Percentiles rank a stretch among this genome's conserved stretches.
Conservation (phyloP, 1,284 basidiomycete genomes). For the Puccinia hordei region DNA sequence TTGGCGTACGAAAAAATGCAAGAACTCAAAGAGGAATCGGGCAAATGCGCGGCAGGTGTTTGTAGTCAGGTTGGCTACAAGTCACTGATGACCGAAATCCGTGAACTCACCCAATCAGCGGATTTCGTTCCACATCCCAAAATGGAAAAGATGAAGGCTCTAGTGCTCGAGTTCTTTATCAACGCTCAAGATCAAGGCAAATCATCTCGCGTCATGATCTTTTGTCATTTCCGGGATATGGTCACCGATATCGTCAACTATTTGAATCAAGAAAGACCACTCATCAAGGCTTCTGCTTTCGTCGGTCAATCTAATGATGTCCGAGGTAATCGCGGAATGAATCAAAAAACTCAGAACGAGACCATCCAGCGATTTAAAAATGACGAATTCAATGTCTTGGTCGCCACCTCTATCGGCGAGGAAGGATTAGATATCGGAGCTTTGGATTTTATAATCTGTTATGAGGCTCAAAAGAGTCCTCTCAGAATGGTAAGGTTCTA, state of each 20-base stretch:
- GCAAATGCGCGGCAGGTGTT: constrained; percentile 58
- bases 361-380: constrained; percentile 67
- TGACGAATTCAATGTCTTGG: constrained; percentile 86
- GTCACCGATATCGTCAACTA: constrained; percentile 81
- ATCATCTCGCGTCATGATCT: constrained; percentile 88
- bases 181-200: constrained; percentile 65
- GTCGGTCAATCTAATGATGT: constrained; percentile 88
- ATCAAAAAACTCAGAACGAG: constrained; percentile 86
- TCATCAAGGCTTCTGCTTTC: constrained; percentile 78
- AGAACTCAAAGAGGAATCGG: constrained; percentile 61
- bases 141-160: constrained; percentile 76
- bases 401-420: constrained; percentile 96
- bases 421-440: constrained; percentile 99
- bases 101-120: constrained; percentile 60
- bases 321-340: constrained; percentile 80
- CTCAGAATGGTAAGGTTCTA: constrained; percentile 79
- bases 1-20: constrained; percentile 60
- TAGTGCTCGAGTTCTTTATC: constrained; percentile 79
- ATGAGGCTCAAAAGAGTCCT: constrained; percentile 93
- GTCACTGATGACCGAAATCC: constrained; percentile 68
- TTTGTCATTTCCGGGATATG: constrained; percentile 81
- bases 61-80: constrained; percentile 67
- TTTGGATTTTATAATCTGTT: constrained; percentile 95
- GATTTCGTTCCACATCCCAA: constrained; percentile 81
- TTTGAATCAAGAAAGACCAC: constrained; percentile 68